phyloP scores from a whole-genome alignment of 169 alveolate genomes.

The Eimeria zaria region DNA sequence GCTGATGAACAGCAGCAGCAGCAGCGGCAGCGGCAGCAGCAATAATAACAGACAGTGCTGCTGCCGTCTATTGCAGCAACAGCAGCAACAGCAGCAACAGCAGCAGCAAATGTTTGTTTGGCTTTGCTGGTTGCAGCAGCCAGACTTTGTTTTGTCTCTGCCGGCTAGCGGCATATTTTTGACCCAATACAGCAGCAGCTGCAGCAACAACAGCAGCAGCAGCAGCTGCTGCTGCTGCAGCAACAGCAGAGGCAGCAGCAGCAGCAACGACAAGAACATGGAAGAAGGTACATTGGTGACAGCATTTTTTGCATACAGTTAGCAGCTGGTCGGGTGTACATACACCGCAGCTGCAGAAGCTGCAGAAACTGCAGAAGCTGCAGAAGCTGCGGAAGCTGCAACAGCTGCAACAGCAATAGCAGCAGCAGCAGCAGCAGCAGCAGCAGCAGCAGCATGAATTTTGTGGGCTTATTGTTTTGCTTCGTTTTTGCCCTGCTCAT shows the following conservation, averaged over 20 bases:
- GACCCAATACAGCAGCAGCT: neutral
- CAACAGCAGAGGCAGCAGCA: conserved; percentile 1
- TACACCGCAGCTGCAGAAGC: neutral
- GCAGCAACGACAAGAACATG: too few species aligned
- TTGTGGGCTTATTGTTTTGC: neutral
- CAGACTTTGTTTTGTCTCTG: neutral
- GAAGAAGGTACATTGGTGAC: neutral
- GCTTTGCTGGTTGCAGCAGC: too few species aligned
- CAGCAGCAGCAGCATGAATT: neutral
- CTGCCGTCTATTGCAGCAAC: neutral
- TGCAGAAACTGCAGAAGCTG: neutral
- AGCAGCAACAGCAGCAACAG: conserved; percentile 11
- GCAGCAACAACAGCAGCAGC: conserved; percentile 40
- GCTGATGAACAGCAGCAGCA: conserved; percentile 17
- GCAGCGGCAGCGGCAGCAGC: neutral
- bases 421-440: neutral
- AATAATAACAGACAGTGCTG: neutral
- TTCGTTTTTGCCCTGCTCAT: neutral
- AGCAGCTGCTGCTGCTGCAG: neutral
- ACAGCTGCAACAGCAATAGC: too few species aligned
- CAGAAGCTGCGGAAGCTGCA: neutral
- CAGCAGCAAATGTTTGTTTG: neutral
- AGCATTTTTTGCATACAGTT: neutral
- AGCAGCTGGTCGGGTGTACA: neutral
- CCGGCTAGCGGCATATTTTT: neutral